Evolutionary conservation across 768 basidiomycete species (phyloP).

Genomic region (Lentinula aciculospora): DNA sequence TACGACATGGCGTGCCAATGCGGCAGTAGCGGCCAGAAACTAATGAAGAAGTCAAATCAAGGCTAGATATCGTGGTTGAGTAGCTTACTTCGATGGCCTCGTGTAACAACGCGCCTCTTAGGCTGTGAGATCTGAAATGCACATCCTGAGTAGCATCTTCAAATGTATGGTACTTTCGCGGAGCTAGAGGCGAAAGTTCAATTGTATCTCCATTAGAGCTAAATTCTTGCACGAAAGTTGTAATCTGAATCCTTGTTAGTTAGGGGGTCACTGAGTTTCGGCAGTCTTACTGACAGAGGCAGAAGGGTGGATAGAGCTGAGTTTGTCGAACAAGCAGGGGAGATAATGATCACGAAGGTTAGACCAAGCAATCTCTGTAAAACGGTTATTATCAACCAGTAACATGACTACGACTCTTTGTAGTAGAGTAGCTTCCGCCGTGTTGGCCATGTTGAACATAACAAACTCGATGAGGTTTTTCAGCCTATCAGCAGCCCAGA

Average conservation of each 20-base stretch:
- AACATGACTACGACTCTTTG: conserved; percentile 1
- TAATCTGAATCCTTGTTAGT: neutral
- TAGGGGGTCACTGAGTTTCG: neutral
- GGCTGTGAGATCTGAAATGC: neutral
- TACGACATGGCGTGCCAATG: conserved; percentile 43
- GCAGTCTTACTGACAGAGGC: neutral
- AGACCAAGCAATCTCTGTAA: neutral
- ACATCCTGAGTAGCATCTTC: neutral
- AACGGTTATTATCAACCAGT: conserved; percentile 2
- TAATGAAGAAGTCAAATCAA: neutral
- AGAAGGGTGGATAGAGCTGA: neutral
- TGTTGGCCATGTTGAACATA: neutral
- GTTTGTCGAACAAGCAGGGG: neutral
- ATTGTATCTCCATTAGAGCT: neutral
- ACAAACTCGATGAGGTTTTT: neutral
- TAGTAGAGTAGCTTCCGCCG: neutral
- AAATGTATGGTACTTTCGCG: neutral
- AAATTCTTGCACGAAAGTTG: conserved; percentile 3
- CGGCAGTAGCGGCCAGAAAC: neutral
- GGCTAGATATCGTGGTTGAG: neutral
- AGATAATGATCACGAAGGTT: conserved; percentile 7
- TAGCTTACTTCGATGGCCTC: neutral
- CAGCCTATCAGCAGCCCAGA: neutral
- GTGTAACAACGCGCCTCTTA: neutral
- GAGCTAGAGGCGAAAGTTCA: neutral